These are phyloP conservation scores for Misopates orontium DNA, from an alignment of 257 asterid genomes.

Conservation along the genomic window DNA sequence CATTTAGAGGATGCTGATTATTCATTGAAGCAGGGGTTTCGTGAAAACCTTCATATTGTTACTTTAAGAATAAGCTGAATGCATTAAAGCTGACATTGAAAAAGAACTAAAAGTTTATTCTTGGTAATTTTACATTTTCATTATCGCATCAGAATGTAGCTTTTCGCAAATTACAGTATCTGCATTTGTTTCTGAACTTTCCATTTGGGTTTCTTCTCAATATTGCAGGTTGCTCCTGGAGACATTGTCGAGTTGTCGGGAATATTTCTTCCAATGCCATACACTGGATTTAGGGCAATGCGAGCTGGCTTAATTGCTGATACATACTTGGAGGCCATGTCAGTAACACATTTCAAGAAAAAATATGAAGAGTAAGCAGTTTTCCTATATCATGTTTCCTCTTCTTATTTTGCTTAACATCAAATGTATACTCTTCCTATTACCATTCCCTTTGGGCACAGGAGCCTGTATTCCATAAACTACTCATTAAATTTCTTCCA, in stretches of 20 bases:
- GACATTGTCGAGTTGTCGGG: slow-evolving; percentile 95
- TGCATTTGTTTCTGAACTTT: slow-evolving; percentile 13
- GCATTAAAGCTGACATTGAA: not conserved
- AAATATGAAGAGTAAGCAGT: slow-evolving; percentile 89
- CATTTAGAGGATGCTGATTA: slow-evolving; percentile 2
- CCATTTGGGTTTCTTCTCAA: slow-evolving; percentile 13
- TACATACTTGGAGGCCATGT: slow-evolving; percentile 97
- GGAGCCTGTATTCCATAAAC: not conserved
- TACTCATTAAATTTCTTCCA: not conserved
- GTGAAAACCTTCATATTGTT: not conserved
- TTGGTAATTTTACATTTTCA: slow-evolving; percentile 9
- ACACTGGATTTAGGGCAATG: slow-evolving; percentile 97
- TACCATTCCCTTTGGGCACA: not conserved
- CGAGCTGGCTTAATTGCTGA: slow-evolving; percentile 98
- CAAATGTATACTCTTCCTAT: slow-evolving; percentile 2
- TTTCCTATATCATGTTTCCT: slow-evolving; percentile 3
- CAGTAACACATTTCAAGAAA: slow-evolving; percentile 85
- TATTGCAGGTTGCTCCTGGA: slow-evolving; percentile 86
- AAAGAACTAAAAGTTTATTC: not conserved
- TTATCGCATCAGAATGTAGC: not conserved
- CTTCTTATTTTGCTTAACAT: not conserved
- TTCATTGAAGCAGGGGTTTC: not conserved
- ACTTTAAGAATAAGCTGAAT: not conserved
- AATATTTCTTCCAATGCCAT: slow-evolving; percentile 93
- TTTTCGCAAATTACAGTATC: slow-evolving; percentile 18